These are phyloP conservation scores for Cetradonia linearis DNA, from an alignment of 495 filamentous ascomycete genomes.

Conservation along the genomic window DNA sequence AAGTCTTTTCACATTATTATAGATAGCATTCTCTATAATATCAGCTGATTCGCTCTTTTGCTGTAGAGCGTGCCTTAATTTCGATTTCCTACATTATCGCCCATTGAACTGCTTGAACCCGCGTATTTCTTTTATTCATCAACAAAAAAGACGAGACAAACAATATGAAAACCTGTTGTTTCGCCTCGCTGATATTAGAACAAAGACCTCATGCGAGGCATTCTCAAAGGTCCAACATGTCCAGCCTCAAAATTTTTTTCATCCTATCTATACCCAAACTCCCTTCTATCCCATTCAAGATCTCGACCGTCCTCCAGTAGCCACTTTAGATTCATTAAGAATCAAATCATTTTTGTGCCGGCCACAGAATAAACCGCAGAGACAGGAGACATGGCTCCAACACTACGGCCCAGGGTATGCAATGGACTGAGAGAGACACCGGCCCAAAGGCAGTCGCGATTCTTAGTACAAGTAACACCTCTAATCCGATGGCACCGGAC, in stretches of 20 bases:
- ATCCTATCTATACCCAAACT: not conserved
- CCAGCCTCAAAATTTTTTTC: not conserved
- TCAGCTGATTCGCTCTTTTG: not conserved
- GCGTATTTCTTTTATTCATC: not conserved
- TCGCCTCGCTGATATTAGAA: not conserved
- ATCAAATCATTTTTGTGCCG: slow-evolving; percentile 7
- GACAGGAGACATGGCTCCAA: not conserved
- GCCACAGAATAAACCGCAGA: not conserved
- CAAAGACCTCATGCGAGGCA: not conserved
- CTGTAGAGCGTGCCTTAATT: not conserved
- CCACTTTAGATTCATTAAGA: not conserved
- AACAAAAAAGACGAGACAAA: not conserved
- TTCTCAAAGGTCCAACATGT: not conserved
- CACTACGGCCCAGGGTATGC: not conserved
- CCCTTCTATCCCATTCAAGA: not conserved
- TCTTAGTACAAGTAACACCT: no score
- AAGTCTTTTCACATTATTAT: not conserved
- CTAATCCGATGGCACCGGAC: no score
- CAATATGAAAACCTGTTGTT: not conserved
- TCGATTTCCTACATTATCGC: not conserved
- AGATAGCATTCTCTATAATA: not conserved
- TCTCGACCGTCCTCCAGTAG: not conserved
- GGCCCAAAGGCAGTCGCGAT: not conserved
- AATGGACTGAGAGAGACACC: not conserved
- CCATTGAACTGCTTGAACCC: not conserved